Conservation (phyloP, 1,284 basidiomycete species). For the Malassezia slooffiae region DNA sequence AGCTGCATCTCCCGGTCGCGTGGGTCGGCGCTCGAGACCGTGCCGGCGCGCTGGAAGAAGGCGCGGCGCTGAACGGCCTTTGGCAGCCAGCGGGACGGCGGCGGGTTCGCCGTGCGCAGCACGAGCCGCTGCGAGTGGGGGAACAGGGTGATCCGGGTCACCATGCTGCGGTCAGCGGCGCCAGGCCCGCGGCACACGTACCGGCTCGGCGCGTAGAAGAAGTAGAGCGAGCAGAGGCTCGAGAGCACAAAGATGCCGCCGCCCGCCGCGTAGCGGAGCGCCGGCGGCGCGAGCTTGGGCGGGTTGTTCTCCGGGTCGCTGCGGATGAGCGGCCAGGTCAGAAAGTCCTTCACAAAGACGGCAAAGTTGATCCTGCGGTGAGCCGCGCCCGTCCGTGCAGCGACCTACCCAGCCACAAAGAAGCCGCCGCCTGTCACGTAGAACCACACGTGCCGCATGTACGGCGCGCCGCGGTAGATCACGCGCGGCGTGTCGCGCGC, state of each 20-base stretch:
- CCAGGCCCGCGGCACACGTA: neutral
- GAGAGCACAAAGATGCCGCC: conserved; percentile 13
- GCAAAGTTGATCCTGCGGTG: conserved; percentile 14
- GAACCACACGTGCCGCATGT: conserved; percentile 13
- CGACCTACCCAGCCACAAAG: conserved; percentile 7
- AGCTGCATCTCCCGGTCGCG: conserved; percentile 11
- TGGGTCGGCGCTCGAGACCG: conserved; percentile 4
- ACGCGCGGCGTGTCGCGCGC: too few species aligned
- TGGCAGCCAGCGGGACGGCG: conserved; percentile 11
- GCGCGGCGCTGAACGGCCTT: neutral
- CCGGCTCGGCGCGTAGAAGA: conserved; percentile 14
- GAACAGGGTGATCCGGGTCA: conserved; percentile 13
- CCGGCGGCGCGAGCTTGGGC: conserved; percentile 5
- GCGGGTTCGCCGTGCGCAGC: conserved; percentile 13
- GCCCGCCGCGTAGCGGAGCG: conserved; percentile 8
- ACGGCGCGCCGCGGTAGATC: conserved; percentile 13
- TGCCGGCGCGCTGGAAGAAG: conserved; percentile 12
- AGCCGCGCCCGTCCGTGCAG: neutral
- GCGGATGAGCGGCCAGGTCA: conserved; percentile 18
- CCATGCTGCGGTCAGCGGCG: conserved; percentile 6
- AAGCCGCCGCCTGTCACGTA: conserved; percentile 10
- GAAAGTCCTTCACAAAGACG: conserved; percentile 11
- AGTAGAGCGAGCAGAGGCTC: conserved; percentile 13
- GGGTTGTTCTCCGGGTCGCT: conserved; percentile 2
- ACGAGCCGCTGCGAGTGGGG: conserved; percentile 9